Conservation (phyloP, 495 filamentous ascomycete genomes). For the Penicillium dipodomyicola region DNA sequence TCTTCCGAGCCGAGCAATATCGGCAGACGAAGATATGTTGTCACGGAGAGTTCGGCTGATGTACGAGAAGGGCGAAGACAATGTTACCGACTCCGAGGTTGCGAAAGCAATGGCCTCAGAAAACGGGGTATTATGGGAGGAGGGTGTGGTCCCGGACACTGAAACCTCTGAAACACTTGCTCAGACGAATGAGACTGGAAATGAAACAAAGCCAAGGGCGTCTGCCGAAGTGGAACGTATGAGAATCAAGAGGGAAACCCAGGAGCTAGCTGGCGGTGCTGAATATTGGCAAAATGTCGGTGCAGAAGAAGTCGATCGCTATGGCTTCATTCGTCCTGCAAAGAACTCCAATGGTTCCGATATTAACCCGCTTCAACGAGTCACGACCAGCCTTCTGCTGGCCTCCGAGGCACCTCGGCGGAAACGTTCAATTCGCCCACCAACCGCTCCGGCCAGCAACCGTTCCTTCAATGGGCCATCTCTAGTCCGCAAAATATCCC, state of each 20-base stretch:
- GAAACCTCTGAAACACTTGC: slow-evolving; percentile 39
- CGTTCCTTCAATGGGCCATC: slow-evolving; percentile 54
- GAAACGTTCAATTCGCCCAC: slow-evolving; percentile 51
- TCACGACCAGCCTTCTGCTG: slow-evolving; percentile 62
- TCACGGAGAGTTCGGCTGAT: slow-evolving; percentile 87
- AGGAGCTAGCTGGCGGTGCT: slow-evolving; percentile 75
- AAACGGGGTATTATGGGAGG: slow-evolving; percentile 59
- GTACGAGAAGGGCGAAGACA: slow-evolving; percentile 74
- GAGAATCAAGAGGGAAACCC: slow-evolving; percentile 48
- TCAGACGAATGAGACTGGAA: slow-evolving; percentile 15
- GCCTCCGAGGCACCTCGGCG: slow-evolving; percentile 63
- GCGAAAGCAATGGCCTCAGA: slow-evolving; percentile 46
- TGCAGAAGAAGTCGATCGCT: slow-evolving; percentile 85
- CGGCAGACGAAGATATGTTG: slow-evolving; percentile 79
- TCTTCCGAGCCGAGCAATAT: slow-evolving; percentile 43
- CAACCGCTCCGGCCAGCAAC: slow-evolving; percentile 41
- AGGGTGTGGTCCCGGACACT: slow-evolving; percentile 48
- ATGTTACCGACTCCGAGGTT: slow-evolving; percentile 50
- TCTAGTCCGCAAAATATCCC: slow-evolving; percentile 47
- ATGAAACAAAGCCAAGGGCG: slow-evolving; percentile 23
- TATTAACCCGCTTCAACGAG: slow-evolving; percentile 57
- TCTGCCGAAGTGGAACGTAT: slow-evolving; percentile 29
- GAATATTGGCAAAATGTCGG: slow-evolving; percentile 94
- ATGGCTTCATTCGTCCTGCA: slow-evolving; percentile 80
- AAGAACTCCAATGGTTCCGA: slow-evolving; percentile 41